phyloP scores from a whole-genome alignment of 2,329 filamentous ascomycete genomes.

The Huntiella moniliformis region DNA sequence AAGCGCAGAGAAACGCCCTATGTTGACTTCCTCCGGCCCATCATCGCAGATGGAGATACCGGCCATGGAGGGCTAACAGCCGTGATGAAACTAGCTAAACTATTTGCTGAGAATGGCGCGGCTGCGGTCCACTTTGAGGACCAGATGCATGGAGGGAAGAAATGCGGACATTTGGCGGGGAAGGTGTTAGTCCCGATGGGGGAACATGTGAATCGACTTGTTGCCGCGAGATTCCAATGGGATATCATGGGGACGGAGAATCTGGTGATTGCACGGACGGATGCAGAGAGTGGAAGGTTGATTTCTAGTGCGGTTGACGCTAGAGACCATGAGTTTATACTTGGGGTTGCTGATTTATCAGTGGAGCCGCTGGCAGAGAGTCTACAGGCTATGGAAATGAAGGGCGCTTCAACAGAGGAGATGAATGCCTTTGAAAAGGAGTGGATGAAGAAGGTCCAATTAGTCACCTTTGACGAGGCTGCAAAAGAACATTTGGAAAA shows the following conservation, averaged over 20 bases:
- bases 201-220: slow-evolving; percentile 90
- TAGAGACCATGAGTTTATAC: slow-evolving; percentile 91
- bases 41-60: slow-evolving; percentile 90
- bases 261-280: slow-evolving; percentile 81
- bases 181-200: slow-evolving; percentile 88
- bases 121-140: slow-evolving; percentile 96
- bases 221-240: slow-evolving; percentile 90
- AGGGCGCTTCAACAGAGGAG: slow-evolving; percentile 57
- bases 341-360: slow-evolving; percentile 59
- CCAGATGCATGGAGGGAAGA: slow-evolving; percentile 93
- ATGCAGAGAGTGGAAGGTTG: slow-evolving; percentile 83
- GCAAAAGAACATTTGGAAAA: slow-evolving; percentile 54
- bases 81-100: slow-evolving; percentile 87
- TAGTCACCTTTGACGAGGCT: slow-evolving; percentile 86
- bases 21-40: slow-evolving; percentile 80
- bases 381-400: slow-evolving; percentile 72
- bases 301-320: slow-evolving; percentile 82
- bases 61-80: slow-evolving; percentile 85
- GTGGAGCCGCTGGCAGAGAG: slow-evolving; percentile 70
- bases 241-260: slow-evolving; percentile 96
- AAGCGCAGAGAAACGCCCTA: slow-evolving; percentile 64
- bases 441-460: slow-evolving; percentile 72
- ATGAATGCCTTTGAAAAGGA: slow-evolving; percentile 71
- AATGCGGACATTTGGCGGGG: slow-evolving; percentile 89
- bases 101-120: slow-evolving; percentile 93